A percentile compares a stretch with the other conserved stretches of the same genome.
phyloP scores from a whole-genome alignment of 208 protist species.

The Trypanosoma cruzi region DNA sequence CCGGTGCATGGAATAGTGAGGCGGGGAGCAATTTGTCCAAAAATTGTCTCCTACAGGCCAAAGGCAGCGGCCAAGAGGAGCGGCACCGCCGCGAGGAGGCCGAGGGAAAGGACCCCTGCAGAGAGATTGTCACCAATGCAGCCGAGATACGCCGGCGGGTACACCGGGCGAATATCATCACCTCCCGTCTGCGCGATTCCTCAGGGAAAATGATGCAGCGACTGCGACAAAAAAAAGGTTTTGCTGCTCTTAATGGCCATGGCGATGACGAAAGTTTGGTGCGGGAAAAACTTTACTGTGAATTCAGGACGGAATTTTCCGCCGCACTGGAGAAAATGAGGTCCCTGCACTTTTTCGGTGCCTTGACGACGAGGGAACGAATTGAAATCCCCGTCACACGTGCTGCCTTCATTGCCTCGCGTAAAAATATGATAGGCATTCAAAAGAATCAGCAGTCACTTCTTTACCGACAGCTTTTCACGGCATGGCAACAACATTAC shows the following conservation, averaged over 20 bases:
- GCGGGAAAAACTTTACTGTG: neutral
- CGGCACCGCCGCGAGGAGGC: neutral
- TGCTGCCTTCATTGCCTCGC: conserved; percentile 7
- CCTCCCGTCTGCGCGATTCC: conserved; percentile 1
- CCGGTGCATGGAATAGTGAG: neutral
- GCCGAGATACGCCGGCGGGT: conserved; percentile 12
- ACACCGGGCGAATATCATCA: conserved; percentile 12
- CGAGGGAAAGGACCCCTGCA: conserved; percentile 8
- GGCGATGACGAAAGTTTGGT: neutral
- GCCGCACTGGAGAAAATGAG: conserved; percentile 1
- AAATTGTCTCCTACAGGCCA: neutral
- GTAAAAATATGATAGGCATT: neutral
- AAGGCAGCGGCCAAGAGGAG: neutral
- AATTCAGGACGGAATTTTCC: conserved; percentile 15
- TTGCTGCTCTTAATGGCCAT: neutral
- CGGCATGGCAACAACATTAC: conserved; percentile 8
- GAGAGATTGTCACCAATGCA: neutral
- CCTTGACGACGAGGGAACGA: conserved; percentile 1
- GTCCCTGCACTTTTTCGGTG: conserved; percentile 11
- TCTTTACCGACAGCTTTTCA: conserved; percentile 7
- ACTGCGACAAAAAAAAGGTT: neutral
- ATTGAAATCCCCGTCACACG: conserved; percentile 9
- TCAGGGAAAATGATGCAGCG: neutral
- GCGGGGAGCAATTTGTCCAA: neutral
- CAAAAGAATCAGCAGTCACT: conserved; percentile 12